Conservation (phyloP, 192 early-diverging fungal species). For the Backusella tuberculispora region DNA sequence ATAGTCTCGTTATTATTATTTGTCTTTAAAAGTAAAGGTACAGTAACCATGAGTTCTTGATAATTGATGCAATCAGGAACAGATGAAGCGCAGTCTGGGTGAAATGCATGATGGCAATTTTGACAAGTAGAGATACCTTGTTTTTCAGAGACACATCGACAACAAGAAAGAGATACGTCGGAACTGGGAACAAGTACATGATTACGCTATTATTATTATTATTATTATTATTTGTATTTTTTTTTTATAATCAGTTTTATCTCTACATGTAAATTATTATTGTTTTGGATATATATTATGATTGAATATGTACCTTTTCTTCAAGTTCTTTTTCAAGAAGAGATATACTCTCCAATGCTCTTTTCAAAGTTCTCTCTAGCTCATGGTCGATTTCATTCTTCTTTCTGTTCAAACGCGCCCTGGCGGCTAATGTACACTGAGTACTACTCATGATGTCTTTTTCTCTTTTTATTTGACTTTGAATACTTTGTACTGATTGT, state of each 20-base stretch:
- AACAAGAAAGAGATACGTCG: not conserved
- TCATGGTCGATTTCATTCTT: not conserved
- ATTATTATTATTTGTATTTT: too few species aligned
- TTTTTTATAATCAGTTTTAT: too few species aligned
- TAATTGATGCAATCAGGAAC: not conserved
- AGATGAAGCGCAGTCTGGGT: not conserved
- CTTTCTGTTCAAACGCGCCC: not conserved
- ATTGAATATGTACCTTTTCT: not conserved
- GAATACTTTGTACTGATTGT: not conserved
- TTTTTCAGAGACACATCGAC: not conserved
- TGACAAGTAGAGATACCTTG: not conserved
- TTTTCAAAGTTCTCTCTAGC: not conserved
- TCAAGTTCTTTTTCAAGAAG: not conserved
- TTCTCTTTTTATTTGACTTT: conserved; percentile 17
- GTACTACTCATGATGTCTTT: not conserved
- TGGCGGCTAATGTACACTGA: not conserved
- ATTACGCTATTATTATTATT: not conserved
- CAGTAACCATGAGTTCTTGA: not conserved
- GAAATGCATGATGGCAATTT: not conserved
- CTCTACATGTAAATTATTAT: too few species aligned
- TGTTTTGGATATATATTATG: too few species aligned
- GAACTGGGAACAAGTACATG: not conserved
- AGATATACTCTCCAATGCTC: not conserved
- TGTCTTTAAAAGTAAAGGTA: not conserved
- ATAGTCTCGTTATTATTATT: not conserved